Percentiles rank a stretch among this genome's conserved stretches.
phyloP scores from a whole-genome alignment of 495 filamentous ascomycete genomes.

The Aspergillus sparsus region DNA sequence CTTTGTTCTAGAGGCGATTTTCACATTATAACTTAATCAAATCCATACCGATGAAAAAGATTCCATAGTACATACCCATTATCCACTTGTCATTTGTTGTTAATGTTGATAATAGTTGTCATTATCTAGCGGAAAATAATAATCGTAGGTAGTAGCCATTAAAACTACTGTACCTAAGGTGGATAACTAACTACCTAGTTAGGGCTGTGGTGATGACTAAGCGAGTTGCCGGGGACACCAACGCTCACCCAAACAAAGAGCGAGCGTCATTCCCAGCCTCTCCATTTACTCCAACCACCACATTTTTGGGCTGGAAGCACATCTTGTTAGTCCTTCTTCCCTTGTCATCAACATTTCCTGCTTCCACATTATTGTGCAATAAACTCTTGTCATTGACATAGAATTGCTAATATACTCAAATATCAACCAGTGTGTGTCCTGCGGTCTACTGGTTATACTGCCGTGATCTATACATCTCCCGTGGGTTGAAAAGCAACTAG shows the following conservation, averaged over 20 bases:
- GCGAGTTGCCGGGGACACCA: slow-evolving; percentile 37
- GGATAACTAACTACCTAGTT: too few species aligned
- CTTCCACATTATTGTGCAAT: slow-evolving; percentile 4
- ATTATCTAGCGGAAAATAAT: too few species aligned
- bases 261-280: slow-evolving; percentile 42
- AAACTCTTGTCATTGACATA: too few species aligned
- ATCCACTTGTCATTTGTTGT: too few species aligned
- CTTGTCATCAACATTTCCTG: slow-evolving; percentile 2
- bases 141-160: too few species aligned
- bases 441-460: neutral
- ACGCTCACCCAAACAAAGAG: slow-evolving; percentile 28
- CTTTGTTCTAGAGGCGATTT: too few species aligned
- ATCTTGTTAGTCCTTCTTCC: slow-evolving; percentile 11
- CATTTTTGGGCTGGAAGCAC: slow-evolving; percentile 30
- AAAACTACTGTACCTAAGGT: too few species aligned
- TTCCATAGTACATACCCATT: too few species aligned
- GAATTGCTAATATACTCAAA: neutral
- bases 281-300: slow-evolving; percentile 43
- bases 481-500: neutral
- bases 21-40: too few species aligned
- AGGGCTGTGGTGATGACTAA: slow-evolving; percentile 22
- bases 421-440: neutral
- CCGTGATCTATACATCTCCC: slow-evolving; percentile 9
- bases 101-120: too few species aligned
- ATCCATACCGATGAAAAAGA: too few species aligned